Percentiles rank a stretch among this genome's conserved stretches.
Evolutionary conservation across 441 rosid species (phyloP).

Genomic region (Francoa sonchifolia): DNA sequence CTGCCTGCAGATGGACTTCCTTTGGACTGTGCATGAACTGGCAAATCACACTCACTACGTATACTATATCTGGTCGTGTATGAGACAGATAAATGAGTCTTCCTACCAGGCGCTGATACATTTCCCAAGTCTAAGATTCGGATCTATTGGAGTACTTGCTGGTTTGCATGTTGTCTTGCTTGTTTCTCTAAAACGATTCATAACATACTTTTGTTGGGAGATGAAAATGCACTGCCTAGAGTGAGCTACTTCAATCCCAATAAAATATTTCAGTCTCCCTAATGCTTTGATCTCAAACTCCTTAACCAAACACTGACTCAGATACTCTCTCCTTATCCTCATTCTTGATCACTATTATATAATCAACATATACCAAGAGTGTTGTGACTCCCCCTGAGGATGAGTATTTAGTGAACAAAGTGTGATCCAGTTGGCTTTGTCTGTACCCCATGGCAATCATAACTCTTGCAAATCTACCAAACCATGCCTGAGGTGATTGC

Average conservation of each 20-base stretch:
- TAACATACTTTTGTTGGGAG: neutral
- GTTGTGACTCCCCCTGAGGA: neutral
- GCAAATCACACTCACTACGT: neutral
- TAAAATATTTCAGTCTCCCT: neutral
- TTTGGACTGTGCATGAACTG: neutral
- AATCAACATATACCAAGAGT: neutral
- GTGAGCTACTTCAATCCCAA: neutral
- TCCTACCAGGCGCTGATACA: neutral
- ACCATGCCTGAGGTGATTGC: neutral
- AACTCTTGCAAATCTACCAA: neutral
- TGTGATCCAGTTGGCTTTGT: neutral
- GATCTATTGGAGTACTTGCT: neutral
- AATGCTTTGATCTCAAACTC: neutral
- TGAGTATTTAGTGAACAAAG: neutral
- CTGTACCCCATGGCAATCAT: neutral
- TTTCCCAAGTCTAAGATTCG: neutral
- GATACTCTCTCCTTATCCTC: neutral
- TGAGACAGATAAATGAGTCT: neutral
- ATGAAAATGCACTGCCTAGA: neutral
- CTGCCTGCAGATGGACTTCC: slow-evolving; percentile 1
- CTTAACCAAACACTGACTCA: neutral
- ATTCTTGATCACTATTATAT: neutral
- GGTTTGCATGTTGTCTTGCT: neutral
- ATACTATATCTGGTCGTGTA: neutral
- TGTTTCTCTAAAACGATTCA: neutral